Evolutionary conservation across 495 filamentous ascomycete genomes (phyloP).

Genomic region (Acidomyces sp.): DNA sequence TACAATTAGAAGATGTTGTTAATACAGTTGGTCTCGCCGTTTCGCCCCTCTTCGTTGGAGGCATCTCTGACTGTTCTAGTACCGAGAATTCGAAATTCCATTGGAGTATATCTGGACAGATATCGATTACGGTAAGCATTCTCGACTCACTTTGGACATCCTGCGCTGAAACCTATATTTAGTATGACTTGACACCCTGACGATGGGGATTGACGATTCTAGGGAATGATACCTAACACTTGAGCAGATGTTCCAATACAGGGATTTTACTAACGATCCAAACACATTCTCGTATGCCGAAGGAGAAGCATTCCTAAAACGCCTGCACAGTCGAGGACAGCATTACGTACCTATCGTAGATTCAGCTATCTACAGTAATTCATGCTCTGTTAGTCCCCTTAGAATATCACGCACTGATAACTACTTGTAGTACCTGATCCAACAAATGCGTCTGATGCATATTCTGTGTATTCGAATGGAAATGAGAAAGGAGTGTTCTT

Average conservation of each 20-base stretch:
- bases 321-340: conserved; percentile 52
- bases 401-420: conserved; percentile 29
- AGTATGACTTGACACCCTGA: no score
- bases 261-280: conserved; percentile 45
- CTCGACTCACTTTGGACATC: conserved; percentile 50
- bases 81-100: conserved; percentile 47
- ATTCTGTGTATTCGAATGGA: conserved; percentile 56
- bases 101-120: conserved; percentile 54
- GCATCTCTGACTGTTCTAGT: no score
- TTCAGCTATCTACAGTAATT: conserved; percentile 60
- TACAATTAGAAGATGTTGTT: conserved; percentile 42
- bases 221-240: conserved; percentile 23
- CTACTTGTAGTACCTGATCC: conserved; percentile 65
- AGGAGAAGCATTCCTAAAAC: conserved; percentile 46
- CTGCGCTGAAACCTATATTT: conserved; percentile 37
- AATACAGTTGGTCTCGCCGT: no score
- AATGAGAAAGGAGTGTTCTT: conserved; percentile 49
- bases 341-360: conserved; percentile 82
- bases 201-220: no score
- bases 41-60: no score
- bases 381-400: no score
- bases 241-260: conserved; percentile 45
- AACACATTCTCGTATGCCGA: conserved; percentile 36
- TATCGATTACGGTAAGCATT: conserved; percentile 45
- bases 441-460: conserved; percentile 54